Evolutionary conservation across 176 grass and related monocot genomes (phyloP).

Genomic region (Juncus effusus): DNA sequence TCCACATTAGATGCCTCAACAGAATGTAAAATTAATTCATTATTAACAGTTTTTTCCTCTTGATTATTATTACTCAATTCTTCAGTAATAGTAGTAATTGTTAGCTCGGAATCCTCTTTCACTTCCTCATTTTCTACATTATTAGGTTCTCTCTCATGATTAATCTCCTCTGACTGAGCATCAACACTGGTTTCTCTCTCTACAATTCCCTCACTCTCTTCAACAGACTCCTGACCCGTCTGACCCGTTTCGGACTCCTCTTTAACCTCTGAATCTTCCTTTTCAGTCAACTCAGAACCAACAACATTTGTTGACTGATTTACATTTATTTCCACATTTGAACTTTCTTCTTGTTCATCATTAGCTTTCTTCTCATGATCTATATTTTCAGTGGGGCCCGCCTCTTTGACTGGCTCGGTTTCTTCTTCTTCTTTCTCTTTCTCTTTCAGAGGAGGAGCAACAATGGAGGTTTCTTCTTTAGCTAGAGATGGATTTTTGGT

Average conservation of each 20-base stretch:
- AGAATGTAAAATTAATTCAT: constrained; percentile 25
- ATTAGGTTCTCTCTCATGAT: constrained; percentile 20
- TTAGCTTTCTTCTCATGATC: constrained; percentile 24
- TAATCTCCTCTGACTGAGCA: constrained; percentile 36
- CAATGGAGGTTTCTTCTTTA: constrained; percentile 23
- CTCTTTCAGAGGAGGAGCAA: constrained; percentile 23
- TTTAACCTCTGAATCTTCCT: constrained; percentile 32
- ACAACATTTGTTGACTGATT: constrained; percentile 23
- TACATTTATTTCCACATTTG: constrained; percentile 20
- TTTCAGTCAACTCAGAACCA: constrained; percentile 4
- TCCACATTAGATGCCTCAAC: constrained; percentile 30
- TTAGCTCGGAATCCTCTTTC: constrained; percentile 30
- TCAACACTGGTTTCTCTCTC: constrained; percentile 23
- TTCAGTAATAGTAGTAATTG: constrained; percentile 12
- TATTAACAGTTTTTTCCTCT: constrained; percentile 25
- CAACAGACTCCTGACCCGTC: background rate
- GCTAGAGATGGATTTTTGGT: constrained; percentile 27
- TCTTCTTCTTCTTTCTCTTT: constrained; percentile 24
- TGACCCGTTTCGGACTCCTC: background rate
- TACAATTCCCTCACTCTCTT: constrained; percentile 18
- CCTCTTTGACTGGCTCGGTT: constrained; percentile 26
- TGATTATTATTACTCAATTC: constrained; percentile 21
- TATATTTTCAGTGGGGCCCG: constrained; percentile 20
- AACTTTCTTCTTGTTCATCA: constrained; percentile 36
- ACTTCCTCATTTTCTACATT: constrained; percentile 30